Evolutionary conservation across 139 green algal species (phyloP).

Genomic region (Chlamydomonas sphaeroides): DNA sequence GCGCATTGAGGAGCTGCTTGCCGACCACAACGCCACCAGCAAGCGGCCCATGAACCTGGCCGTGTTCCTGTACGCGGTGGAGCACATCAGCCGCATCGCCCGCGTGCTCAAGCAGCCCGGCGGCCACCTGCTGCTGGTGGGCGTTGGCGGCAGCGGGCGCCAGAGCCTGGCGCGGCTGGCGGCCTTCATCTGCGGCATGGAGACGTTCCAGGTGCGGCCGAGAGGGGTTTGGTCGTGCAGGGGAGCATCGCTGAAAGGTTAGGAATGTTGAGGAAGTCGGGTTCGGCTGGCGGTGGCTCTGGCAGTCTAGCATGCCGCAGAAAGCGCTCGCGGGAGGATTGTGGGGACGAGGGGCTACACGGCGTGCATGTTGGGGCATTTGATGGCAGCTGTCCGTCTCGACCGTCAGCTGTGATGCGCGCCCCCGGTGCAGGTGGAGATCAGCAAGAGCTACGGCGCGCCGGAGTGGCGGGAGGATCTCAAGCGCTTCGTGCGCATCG

Average conservation of each 20-base stretch:
- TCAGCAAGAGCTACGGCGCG: conserved; percentile 77
- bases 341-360: background rate
- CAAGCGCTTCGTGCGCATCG: conserved; percentile 66
- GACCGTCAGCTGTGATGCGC: no score
- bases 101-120: conserved; percentile 55
- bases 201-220: conserved; percentile 77
- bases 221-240: no score
- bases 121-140: conserved; percentile 81
- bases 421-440: conserved; percentile 80
- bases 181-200: conserved; percentile 77
- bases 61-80: conserved; percentile 82
- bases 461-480: conserved; percentile 84
- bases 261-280: no score
- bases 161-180: conserved; percentile 78
- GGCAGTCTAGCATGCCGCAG: no score
- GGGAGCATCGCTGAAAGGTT: no score
- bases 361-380: no score
- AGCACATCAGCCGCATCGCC: conserved; percentile 76
- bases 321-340: background rate
- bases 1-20: conserved; percentile 70
- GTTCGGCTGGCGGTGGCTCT: no score
- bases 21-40: conserved; percentile 79
- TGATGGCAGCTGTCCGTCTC: no score
- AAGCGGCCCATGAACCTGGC: conserved; percentile 84
- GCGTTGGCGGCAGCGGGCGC: conserved; percentile 79